A percentile compares a stretch with the other conserved stretches of the same genome.
Conservation (phyloP, 306 rosid species). For the Vigna unguiculata region DNA sequence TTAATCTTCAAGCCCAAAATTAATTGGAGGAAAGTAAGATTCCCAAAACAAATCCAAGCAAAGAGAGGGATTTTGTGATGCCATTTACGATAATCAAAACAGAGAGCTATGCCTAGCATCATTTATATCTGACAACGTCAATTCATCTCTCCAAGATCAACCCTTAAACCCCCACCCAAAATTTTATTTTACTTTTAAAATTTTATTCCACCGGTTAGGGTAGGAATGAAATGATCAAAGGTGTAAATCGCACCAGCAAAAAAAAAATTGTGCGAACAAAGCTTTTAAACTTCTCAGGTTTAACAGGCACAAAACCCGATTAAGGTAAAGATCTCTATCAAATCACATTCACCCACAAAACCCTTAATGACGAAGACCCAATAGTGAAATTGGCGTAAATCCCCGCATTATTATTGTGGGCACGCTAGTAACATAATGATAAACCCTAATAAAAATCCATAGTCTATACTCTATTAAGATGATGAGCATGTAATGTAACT, state of each 20-base stretch:
- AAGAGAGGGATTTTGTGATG: slow-evolving; percentile 25
- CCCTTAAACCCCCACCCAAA: background rate
- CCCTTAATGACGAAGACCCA: slow-evolving; percentile 60
- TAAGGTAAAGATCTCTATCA: slow-evolving; percentile 32
- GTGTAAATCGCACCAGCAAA: slow-evolving; percentile 20
- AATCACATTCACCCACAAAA: slow-evolving; percentile 40
- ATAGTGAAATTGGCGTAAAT: slow-evolving; percentile 50
- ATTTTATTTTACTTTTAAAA: background rate
- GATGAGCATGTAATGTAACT: slow-evolving; percentile 60
- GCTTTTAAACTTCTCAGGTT: slow-evolving; percentile 2
- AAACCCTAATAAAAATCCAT: slow-evolving; percentile 64
- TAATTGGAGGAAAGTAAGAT: slow-evolving; percentile 22
- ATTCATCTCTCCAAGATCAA: slow-evolving; percentile 22
- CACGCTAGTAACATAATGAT: slow-evolving; percentile 39
- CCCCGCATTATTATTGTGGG: slow-evolving; percentile 44
- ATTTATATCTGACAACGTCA: slow-evolving; percentile 25
- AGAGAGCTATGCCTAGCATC: slow-evolving; percentile 21
- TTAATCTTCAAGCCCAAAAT: slow-evolving; percentile 24
- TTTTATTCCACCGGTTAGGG: slow-evolving; percentile 30
- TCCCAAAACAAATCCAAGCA: slow-evolving; percentile 35
- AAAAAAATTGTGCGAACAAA: slow-evolving; percentile 23
- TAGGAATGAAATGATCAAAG: slow-evolving; percentile 26
- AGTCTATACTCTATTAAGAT: slow-evolving; percentile 29
- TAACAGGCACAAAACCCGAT: slow-evolving; percentile 1
- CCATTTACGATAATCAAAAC: slow-evolving; percentile 30